A percentile compares a stretch with the other conserved stretches of the same genome.
Conservation (phyloP, 768 basidiomycete species). For the Pulveroboletus frians region DNA sequence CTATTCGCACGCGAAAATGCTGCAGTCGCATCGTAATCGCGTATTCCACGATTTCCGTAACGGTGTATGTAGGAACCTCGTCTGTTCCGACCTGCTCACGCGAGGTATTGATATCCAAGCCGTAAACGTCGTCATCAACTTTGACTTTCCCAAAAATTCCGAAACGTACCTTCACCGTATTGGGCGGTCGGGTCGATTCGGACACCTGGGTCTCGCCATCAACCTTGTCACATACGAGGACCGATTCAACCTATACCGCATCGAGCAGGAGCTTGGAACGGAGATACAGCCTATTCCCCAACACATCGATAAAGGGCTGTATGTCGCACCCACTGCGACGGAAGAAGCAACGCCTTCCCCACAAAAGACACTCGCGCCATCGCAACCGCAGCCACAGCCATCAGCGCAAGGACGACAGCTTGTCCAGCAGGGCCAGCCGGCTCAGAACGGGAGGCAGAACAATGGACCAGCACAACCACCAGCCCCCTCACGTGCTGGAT, state of each 20-base stretch:
- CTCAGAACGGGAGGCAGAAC: constrained; percentile 28
- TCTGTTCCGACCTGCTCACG: constrained; percentile 95
- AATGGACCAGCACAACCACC: constrained; percentile 22
- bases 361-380: constrained; percentile 33
- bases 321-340: constrained; percentile 71
- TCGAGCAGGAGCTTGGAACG: constrained; percentile 97
- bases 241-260: constrained; percentile 94
- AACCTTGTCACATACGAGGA: constrained; percentile 98
- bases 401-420: constrained; percentile 26
- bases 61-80: constrained; percentile 96
- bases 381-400: constrained; percentile 30
- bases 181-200: constrained; percentile 95
- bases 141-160: constrained; percentile 98
- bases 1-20: constrained; percentile 99
- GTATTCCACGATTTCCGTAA: constrained; percentile 99
- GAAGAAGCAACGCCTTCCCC: constrained; percentile 46
- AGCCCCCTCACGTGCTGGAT: constrained; percentile 18
- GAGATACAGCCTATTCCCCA: constrained; percentile 96
- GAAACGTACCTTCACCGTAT: constrained; percentile 99
- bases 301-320: constrained; percentile 83
- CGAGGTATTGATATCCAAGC: constrained; percentile 99
- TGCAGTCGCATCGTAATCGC: constrained; percentile 96
- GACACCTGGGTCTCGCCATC: constrained; percentile 94
- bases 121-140: constrained; percentile 99
- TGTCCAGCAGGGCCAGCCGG: constrained; percentile 20